Evolutionary conservation across 805 yeast genomes (phyloP).

Genomic region (Wickerhamomyces chambardii): DNA sequence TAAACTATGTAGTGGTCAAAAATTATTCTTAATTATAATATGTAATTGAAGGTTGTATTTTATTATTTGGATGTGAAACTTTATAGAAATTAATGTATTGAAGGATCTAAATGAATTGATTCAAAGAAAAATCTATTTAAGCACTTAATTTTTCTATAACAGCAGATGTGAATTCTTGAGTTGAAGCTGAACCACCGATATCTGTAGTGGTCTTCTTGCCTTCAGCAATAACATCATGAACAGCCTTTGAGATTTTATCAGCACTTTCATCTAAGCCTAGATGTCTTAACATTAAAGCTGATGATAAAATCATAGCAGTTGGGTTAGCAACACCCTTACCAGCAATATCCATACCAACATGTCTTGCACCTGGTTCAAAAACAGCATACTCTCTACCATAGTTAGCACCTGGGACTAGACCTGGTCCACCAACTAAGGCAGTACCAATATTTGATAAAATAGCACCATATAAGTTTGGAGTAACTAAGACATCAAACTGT

Average conservation of each 20-base stretch:
- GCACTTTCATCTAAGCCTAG: constrained; percentile 82
- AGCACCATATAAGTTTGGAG: constrained; percentile 98
- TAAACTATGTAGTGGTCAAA: too few relatives aligned
- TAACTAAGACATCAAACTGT: constrained; percentile 95
- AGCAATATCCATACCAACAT: constrained; percentile 94
- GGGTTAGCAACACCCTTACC: constrained; percentile 97
- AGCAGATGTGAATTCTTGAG: constrained; percentile 93
- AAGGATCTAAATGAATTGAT: too few relatives aligned
- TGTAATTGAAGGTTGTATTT: too few relatives aligned
- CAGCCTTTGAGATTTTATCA: constrained; percentile 81
- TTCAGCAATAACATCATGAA: constrained; percentile 82
- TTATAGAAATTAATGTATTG: too few relatives aligned
- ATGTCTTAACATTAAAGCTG: constrained; percentile 90
- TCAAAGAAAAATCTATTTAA: too few relatives aligned
- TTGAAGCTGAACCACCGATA: constrained; percentile 83
- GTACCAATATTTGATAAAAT: constrained; percentile 97
- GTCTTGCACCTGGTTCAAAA: constrained; percentile 99
- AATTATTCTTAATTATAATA: too few relatives aligned
- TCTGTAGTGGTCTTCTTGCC: constrained; percentile 82
- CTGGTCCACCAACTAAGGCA: constrained; percentile 95
- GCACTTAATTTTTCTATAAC: constrained; percentile 54
- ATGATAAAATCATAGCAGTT: constrained; percentile 91
- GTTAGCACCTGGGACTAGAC: constrained; percentile 97
- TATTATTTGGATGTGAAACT: too few relatives aligned
- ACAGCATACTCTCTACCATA: constrained; percentile 97